These are phyloP conservation scores for Annulohypoxylon nitens DNA, from an alignment of 495 filamentous ascomycete species.

Conservation along the genomic window DNA sequence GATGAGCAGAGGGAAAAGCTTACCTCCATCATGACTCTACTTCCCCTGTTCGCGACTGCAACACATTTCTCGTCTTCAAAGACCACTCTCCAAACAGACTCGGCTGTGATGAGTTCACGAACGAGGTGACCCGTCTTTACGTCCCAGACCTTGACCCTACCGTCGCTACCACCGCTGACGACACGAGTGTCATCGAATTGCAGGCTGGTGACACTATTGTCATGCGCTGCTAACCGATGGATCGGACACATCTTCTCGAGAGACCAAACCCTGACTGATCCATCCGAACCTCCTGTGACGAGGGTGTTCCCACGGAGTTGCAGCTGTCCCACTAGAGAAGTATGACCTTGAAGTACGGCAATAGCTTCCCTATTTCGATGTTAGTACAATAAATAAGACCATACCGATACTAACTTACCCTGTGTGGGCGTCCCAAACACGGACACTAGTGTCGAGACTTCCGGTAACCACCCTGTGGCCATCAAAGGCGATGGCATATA, in stretches of 20 bases:
- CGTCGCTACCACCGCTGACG: conserved; percentile 95
- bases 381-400: conserved; percentile 40
- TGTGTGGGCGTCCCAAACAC: conserved; percentile 94
- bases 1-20: conserved; percentile 44
- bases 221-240: conserved; percentile 95
- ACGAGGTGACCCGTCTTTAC: conserved; percentile 90
- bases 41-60: conserved; percentile 87
- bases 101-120: conserved; percentile 87
- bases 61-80: conserved; percentile 99
- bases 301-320: conserved; percentile 95
- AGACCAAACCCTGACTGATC: conserved; percentile 95
- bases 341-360: conserved; percentile 96
- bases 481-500: conserved; percentile 98
- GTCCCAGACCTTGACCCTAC: conserved; percentile 97
- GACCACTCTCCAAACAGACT: conserved; percentile 96
- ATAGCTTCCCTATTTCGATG: conserved; percentile 72
- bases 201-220: conserved; percentile 96
- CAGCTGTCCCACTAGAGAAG: conserved; percentile 95
- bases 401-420: conserved; percentile 68
- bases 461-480: conserved; percentile 94
- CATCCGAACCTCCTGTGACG: conserved; percentile 96
- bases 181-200: conserved; percentile 96
- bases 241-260: conserved; percentile 88
- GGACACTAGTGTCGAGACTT: conserved; percentile 94
- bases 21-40: conserved; percentile 97